Conservation (phyloP, 1,284 basidiomycete genomes). For the Golubevia pallescens region DNA sequence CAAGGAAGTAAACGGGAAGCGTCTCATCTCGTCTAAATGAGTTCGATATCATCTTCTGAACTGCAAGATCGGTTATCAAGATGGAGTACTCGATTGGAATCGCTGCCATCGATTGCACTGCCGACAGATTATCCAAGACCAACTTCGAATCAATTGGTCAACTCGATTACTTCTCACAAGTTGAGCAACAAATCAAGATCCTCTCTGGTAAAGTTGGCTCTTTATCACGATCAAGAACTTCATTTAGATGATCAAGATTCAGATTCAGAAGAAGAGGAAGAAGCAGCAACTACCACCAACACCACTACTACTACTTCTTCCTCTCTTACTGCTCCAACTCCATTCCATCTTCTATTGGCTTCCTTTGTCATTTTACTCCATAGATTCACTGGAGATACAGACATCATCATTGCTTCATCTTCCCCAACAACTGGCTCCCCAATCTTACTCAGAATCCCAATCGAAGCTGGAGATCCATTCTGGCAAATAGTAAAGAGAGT, state of each 20-base stretch:
- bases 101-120: constrained; percentile 84
- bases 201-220: constrained; percentile 64
- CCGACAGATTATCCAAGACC: constrained; percentile 96
- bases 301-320: constrained; percentile 18
- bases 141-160: constrained; percentile 63
- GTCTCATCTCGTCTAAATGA: no score
- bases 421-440: constrained; percentile 75
- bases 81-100: no score
- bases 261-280: constrained; percentile 58
- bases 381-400: constrained; percentile 93
- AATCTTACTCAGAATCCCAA: constrained; percentile 80
- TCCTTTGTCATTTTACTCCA: constrained; percentile 90
- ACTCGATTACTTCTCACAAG: constrained; percentile 45
- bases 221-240: constrained; percentile 79
- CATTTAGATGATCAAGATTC: constrained; percentile 69
- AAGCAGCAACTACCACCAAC: constrained; percentile 10
- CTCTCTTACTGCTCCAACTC: constrained; percentile 70
- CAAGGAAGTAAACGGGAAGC: no score
- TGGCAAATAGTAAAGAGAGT: constrained; percentile 88
- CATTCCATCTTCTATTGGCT: constrained; percentile 88
- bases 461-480: constrained; percentile 87
- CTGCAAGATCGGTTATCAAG: no score
- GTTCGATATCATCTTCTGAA: no score
- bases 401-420: constrained; percentile 90
- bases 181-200: constrained; percentile 35